Base-by-base conservation (phyloP, 306 rosid genomes). In the Cicer pinnatifidum region DNA sequence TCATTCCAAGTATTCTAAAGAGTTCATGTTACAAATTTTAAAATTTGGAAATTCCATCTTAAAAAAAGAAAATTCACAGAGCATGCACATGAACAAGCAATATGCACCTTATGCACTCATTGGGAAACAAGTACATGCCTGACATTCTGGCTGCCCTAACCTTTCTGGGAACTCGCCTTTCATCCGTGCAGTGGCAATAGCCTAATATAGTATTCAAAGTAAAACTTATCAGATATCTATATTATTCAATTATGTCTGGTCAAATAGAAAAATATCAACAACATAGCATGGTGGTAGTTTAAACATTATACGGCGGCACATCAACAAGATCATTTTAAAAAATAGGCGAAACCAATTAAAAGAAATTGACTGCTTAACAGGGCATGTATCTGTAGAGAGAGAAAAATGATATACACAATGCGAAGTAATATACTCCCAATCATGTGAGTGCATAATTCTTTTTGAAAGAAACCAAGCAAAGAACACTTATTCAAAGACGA, bases 131-230 rank as follows among this genome's bases (percentile, higher is more conserved):
- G 82, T 61, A 88, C 97, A 70, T 91, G 85, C 98, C 97, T 93
- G 98, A 82, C 98, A 93, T 84, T 93, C 98, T 33, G 96, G 94
- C 81, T 93, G 98, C 73, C 98, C 98, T 60, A 85, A 75, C 82
- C 98, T 88, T 86, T 93, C 98, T 9, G 98, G 98, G 81, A 82
- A 91, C 72, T 93, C 98, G 43, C 98, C 98, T 77, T 93, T 93
- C 98, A 93, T 91, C 87, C 97, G 83, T 68, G 98, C 97, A 54
- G 98, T 79, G 19, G 98, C 98, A 86, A 93, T 91, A 67, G 98
- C 98, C 98, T 93, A 65, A 62, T 68, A 83, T 68, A 83, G 74
- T 64, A 78, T 70, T 76, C 19, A 54, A 56, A 61, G 61, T 72
- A 68, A 79, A 74, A 67, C 45, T 13, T 37, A 64, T 67, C 57